Conservation (phyloP, 1,139 yeast species). For the Wickerhamiella pararugosa region DNA sequence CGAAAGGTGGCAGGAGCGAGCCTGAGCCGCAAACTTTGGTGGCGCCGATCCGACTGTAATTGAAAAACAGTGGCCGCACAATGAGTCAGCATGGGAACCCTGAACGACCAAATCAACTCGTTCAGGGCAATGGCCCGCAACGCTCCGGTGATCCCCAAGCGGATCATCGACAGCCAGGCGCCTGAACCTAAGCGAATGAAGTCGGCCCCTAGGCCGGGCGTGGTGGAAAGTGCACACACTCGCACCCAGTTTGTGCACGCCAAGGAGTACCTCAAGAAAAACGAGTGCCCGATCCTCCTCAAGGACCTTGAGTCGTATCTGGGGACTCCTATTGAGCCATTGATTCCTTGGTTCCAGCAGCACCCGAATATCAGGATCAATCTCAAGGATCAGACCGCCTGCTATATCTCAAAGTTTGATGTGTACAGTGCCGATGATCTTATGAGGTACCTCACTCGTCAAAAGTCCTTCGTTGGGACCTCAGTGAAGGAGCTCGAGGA, state of each 20-base stretch:
- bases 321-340: conserved; percentile 26
- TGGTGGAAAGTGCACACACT: conserved; percentile 23
- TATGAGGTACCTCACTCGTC: conserved; percentile 56
- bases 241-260: conserved; percentile 74
- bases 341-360: conserved; percentile 51
- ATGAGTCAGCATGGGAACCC: conserved; percentile 17
- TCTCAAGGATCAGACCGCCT: conserved; percentile 43
- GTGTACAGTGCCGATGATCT: conserved; percentile 71
- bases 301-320: conserved; percentile 46
- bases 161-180: conserved; percentile 16
- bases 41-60: no score
- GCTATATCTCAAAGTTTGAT: conserved; percentile 78
- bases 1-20: no score
- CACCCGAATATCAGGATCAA: conserved; percentile 47
- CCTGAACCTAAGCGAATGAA: conserved; percentile 7
- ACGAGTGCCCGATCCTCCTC: conserved; percentile 55
- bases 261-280: conserved; percentile 65
- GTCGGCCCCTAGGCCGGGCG: conserved; percentile 10
- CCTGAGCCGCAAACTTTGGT: no score
- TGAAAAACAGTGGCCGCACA: background rate
- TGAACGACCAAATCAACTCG: conserved; percentile 38
- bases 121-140: conserved; percentile 44
- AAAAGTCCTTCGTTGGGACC: conserved; percentile 77
- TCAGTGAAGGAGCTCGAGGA: conserved; percentile 82
- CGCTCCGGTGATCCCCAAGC: conserved; percentile 36